These are phyloP conservation scores for Rhynchosporium secalis DNA, from an alignment of 2,329 filamentous ascomycete species.

Conservation along the genomic window DNA sequence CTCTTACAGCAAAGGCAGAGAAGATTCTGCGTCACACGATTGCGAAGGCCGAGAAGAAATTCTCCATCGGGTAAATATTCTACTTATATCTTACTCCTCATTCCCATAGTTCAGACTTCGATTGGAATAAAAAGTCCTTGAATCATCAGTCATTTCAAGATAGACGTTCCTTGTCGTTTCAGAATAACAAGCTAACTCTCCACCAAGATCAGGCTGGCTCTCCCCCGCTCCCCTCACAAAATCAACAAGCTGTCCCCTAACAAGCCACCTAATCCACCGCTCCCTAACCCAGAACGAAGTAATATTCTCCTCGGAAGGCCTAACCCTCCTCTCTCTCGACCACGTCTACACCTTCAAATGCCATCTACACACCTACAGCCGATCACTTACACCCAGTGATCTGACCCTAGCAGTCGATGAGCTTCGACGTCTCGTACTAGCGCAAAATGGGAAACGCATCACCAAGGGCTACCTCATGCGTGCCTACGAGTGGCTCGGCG, in stretches of 20 bases:
- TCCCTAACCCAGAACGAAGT: slow-evolving; percentile 61
- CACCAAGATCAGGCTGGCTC: slow-evolving; percentile 32
- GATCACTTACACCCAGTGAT: slow-evolving; percentile 40
- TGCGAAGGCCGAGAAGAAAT: slow-evolving; percentile 54
- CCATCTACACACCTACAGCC: slow-evolving; percentile 58
- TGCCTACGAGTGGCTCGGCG: slow-evolving; percentile 58
- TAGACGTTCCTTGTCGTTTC: background rate
- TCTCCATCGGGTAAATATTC: slow-evolving; percentile 43
- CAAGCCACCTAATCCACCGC: slow-evolving; percentile 53
- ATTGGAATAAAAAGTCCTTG: background rate
- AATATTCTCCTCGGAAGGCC: slow-evolving; percentile 59
- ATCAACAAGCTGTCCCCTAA: slow-evolving; percentile 48
- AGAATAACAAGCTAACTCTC: slow-evolving; percentile 19
- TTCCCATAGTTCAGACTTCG: background rate
- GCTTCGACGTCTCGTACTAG: slow-evolving; percentile 58
- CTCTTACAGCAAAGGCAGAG: slow-evolving; percentile 49
- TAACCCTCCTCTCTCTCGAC: slow-evolving; percentile 61
- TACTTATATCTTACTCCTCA: slow-evolving; percentile 24
- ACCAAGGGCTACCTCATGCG: slow-evolving; percentile 52
- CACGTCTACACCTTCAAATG: slow-evolving; percentile 65
- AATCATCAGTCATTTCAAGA: background rate
- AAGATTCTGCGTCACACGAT: slow-evolving; percentile 51
- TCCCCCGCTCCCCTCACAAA: slow-evolving; percentile 42
- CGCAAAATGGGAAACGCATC: slow-evolving; percentile 52
- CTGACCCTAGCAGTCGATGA: slow-evolving; percentile 65